These are phyloP conservation scores for Thielaviopsis musarum DNA, from an alignment of 2,329 filamentous ascomycete genomes.

Conservation along the genomic window DNA sequence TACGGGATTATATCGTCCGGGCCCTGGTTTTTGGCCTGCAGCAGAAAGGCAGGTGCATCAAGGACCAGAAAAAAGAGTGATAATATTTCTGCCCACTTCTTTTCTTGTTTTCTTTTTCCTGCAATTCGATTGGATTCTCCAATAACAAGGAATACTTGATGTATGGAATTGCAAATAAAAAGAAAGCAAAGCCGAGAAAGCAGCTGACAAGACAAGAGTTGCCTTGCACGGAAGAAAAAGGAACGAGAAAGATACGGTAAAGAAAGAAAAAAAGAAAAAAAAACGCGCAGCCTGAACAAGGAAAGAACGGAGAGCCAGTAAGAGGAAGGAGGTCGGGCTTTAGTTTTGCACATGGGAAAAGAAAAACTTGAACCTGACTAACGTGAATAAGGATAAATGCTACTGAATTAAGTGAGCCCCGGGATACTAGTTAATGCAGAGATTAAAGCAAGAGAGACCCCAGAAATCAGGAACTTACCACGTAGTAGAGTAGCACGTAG, in stretches of 20 bases:
- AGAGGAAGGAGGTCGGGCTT: slow-evolving; percentile 11
- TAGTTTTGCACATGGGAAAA: slow-evolving; percentile 10
- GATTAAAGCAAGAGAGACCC: no score
- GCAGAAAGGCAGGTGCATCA: neutral
- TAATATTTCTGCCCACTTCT: neutral
- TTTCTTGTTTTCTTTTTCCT: neutral
- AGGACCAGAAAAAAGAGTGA: neutral
- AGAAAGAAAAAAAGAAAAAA: neutral
- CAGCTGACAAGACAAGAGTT: neutral
- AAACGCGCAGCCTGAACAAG: neutral
- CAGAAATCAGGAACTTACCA: no score
- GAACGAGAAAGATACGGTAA: neutral
- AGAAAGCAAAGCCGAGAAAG: neutral
- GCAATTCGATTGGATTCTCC: no score
- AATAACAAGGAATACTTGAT: no score
- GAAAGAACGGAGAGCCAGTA: neutral
- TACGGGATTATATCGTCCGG: neutral
- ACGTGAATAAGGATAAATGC: neutral
- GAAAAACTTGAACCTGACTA: neutral
- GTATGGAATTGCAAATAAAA: neutral
- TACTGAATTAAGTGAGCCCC: no score
- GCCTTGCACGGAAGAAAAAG: neutral
- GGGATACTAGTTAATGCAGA: no score
- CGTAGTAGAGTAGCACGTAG: no score
- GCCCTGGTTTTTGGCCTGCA: neutral